Conservation (phyloP, 2,329 filamentous ascomycete genomes). For the Exophiala xenobiotica region DNA sequence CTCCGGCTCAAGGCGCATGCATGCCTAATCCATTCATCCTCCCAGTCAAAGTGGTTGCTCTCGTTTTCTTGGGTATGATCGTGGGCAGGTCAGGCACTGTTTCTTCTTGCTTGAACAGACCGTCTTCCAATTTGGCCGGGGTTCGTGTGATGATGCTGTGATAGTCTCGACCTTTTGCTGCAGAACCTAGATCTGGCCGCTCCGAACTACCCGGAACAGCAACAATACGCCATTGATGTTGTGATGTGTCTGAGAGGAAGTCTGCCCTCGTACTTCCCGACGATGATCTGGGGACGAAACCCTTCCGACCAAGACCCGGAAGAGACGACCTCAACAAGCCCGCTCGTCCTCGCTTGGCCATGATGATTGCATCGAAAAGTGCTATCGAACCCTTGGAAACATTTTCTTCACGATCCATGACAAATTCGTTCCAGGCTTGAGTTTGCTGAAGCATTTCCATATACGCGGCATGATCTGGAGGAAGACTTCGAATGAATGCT, state of each 20-base stretch:
- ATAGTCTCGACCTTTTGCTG: constrained; percentile 53
- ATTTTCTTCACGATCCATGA: constrained; percentile 60
- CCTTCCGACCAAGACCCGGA: constrained; percentile 20
- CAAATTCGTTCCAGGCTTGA: constrained; percentile 65
- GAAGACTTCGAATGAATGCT: constrained; percentile 63
- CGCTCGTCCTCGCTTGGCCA: constrained; percentile 63
- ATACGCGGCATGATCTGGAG: constrained; percentile 64
- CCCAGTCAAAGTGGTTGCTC: constrained; percentile 11
- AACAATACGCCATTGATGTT: constrained; percentile 64
- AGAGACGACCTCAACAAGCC: constrained; percentile 38
- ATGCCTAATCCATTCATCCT: constrained; percentile 29
- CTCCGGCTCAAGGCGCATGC: constrained; percentile 23
- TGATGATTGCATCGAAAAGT: constrained; percentile 64
- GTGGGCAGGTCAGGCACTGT: constrained; percentile 20
- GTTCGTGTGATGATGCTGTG: constrained; percentile 61
- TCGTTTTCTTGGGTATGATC: constrained; percentile 14
- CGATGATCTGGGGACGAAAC: constrained; percentile 36
- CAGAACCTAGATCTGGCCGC: constrained; percentile 26
- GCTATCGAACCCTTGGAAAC: constrained; percentile 50
- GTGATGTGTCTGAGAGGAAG: constrained; percentile 62
- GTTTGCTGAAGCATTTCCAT: constrained; percentile 63
- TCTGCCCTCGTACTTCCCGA: constrained; percentile 43
- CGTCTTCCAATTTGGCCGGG: constrained; percentile 79
- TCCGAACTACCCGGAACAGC: constrained; percentile 57
- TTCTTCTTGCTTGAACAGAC: constrained; percentile 48